Base-by-base conservation (phyloP, 2,329 filamentous ascomycete species). In the Pleoardoris graminearum region DNA sequence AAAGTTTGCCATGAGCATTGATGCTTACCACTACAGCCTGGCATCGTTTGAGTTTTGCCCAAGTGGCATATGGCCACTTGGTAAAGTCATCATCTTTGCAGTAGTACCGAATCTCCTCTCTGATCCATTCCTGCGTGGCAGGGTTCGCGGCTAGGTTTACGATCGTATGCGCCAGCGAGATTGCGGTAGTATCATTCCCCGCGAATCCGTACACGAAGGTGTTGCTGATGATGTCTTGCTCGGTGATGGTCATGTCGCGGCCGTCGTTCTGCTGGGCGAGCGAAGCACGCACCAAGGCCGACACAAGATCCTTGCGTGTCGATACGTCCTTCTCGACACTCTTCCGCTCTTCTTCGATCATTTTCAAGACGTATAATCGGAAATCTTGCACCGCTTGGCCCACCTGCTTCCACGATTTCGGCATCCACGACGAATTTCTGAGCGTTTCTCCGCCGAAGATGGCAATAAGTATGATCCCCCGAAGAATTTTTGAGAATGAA, bases 101-200 rank as follows among this genome's bases (percentile, higher is more conserved):
- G n/a, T 59, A 55, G n/a, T 55, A 22, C 5, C 22, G 30, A 4
- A 80, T 60, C 45, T 80, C 79, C 46, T 79, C 72, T 0, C 68
- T 59, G 0, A 80, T 47, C 78, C 77, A 81, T 3, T 76, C 71
- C 53, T 82, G 80, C 1, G 77, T 72, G 2, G 74, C 61, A 0
- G 75, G 78, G 35, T 79, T 57, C 0, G 73, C 71, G 1, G 79
- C 77, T 1, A 82, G 65, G 14, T 75, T 60, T 1, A 79, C 60
- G 0, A 75, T 66, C 38, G 74, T 79, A 1, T 73, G 70, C 4
- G 37, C 50, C 3, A 81, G 58, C 0, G 74, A 74, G 21, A 78
- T 74, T 0, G 80, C 76, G 0, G 78, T 79, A 0, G 79, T 81
- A 51, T 82, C 80, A 49, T 81, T 78, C 0, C 80, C 80, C 0